Conservation (phyloP, 495 filamentous ascomycete genomes). For the Hypoxylon fuscum region DNA sequence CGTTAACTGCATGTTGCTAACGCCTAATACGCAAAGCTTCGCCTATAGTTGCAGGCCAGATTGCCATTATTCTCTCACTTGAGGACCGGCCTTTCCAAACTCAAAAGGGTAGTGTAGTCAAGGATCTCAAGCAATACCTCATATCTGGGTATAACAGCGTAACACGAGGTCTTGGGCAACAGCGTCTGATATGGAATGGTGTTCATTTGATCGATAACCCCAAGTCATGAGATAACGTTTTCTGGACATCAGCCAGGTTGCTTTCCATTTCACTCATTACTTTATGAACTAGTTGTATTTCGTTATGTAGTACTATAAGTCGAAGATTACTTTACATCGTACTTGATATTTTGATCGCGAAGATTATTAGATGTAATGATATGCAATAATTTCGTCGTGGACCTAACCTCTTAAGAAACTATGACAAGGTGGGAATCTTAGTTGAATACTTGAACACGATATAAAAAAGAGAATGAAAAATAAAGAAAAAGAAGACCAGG, state of each 20-base stretch:
- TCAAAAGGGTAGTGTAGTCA: neutral
- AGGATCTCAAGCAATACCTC: neutral
- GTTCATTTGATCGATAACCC: constrained; percentile 1
- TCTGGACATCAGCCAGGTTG: neutral
- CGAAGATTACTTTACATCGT: no score
- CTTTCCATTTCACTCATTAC: neutral
- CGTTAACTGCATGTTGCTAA: neutral
- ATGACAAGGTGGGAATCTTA: no score
- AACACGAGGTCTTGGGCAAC: neutral
- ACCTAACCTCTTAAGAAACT: no score
- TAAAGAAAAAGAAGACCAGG: no score
- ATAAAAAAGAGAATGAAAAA: no score
- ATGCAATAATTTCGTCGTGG: no score
- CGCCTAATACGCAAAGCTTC: neutral
- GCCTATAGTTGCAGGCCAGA: constrained; percentile 2
- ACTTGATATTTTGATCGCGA: no score
- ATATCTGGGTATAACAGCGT: neutral
- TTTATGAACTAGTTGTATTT: neutral
- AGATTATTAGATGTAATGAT: no score
- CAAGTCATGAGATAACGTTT: neutral
- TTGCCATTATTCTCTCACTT: neutral
- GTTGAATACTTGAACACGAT: no score
- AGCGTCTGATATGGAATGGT: constrained; percentile 1
- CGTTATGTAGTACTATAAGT: no score
- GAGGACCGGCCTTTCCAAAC: neutral